Evolutionary conservation across 2,329 filamentous ascomycete species (phyloP), one percentile per base, ranked within the genome.

Genomic region (Phialocephala subalpina): DNA sequence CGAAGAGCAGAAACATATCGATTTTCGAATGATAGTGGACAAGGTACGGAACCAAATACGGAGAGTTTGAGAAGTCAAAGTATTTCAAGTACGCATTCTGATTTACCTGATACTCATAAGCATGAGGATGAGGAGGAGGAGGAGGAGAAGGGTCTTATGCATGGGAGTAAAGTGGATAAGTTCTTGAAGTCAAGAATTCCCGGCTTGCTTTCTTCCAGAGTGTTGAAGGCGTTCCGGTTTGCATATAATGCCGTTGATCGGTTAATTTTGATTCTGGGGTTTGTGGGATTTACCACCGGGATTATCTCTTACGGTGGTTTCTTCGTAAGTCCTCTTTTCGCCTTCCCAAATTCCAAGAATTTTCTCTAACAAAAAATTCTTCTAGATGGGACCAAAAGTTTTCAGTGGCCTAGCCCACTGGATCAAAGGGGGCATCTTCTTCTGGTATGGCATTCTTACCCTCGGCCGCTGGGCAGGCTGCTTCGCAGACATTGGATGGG

Each of bases 391-490:
- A 5, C 78, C 78, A 25, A 83, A 83, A 2, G 82, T 97, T 64
- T 84, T 95, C 82, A 94, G 90, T 72, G 93, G 95, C 1, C 83
- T 97, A 49, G 95, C 95, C 8, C 95, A 98, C 76, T 97, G 93
- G 82, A 89, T 97, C 78, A 98, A 98, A 78, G 95, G 95, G 55
- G 92, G 92, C 3, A 91, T 98, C 62, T 98, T 98, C 82, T 93
- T 97, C 81, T 96, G 93, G 90, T 92, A 97, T 69, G 95, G 95
- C 9, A 80, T 97, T 22, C 81, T 97, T 67, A 97, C 93, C 0
- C 84, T 98, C 3, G 94, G 93, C 35, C 90, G 95, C 63, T 97
- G 93, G 91, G 88, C 94, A 75, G 95, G 95, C 29, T 92, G 92
- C 77, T 98, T 97, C 77, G 90, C 92, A 65, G 92, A 97, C 67